Evolutionary conservation across 441 rosid genomes (phyloP).

Genomic region (Cnidoscolus chayamansa): DNA sequence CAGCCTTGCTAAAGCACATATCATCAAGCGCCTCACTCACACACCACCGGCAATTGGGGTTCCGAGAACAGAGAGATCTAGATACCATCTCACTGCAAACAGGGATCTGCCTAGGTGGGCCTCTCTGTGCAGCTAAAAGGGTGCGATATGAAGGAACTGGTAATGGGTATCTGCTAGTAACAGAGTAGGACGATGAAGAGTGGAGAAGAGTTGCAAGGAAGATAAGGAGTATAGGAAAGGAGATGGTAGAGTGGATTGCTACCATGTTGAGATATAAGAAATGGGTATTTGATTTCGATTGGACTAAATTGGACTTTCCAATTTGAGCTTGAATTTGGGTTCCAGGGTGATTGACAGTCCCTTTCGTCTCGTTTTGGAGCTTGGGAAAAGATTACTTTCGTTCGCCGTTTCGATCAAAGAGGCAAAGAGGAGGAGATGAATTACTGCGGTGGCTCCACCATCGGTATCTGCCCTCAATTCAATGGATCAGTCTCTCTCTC

Average conservation of each 20-base stretch:
- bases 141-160: conserved; percentile 30
- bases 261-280: conserved; percentile 7
- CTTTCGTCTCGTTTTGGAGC: neutral
- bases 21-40: conserved; percentile 74
- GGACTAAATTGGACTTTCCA: neutral
- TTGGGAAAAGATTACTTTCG: neutral
- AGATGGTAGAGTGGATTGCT: neutral
- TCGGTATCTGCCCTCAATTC: no score
- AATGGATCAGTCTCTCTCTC: no score
- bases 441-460: no score
- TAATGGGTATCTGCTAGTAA: neutral
- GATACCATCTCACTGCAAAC: conserved; percentile 54
- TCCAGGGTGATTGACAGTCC: neutral
- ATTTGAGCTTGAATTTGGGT: neutral
- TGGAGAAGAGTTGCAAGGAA: conserved; percentile 11
- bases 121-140: conserved; percentile 34
- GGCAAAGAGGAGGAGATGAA: no score
- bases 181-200: conserved; percentile 7
- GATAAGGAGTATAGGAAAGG: neutral
- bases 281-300: neutral
- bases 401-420: neutral
- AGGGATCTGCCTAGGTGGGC: conserved; percentile 31
- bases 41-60: conserved; percentile 78
- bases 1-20: conserved; percentile 61
- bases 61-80: conserved; percentile 56